Evolutionary conservation across 495 filamentous ascomycete genomes (phyloP), one percentile per base, ranked within the genome.

Genomic region (Chlorociboria aeruginascens): DNA sequence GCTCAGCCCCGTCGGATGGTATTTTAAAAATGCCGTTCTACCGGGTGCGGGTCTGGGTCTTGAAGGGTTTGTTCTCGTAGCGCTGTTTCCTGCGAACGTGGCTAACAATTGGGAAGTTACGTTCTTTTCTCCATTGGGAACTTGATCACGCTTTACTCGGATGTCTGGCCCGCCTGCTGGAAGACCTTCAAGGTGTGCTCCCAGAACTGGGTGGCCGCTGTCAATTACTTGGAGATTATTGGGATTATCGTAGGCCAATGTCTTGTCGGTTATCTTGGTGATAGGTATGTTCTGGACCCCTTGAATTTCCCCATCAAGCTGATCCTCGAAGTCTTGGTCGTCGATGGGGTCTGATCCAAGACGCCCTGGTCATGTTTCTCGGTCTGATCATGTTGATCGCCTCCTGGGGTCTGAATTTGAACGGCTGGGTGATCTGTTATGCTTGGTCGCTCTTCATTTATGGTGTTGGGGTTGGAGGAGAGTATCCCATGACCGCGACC

Each of bases 401-500:
- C 43, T 80, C 83, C 7, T 94, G 89, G 88, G 89, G 87, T 50
- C 63, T 81, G 3, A 84, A 75, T 37, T 70, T 89, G 50, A 79
- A 94, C 49, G 87, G 88, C 57, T 94, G 88, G 87, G 78, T 95
- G 29, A 88, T 92, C 60, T 92, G 86, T 70, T 95, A 94, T 60
- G 82, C 79, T 45, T 90, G 85, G 81, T 82, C 83, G 14, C 71
- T 95, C 30, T 93, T 93, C 67, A 79, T 95, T 66, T 95, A 94
- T 63, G 80, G 84, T 52, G 75, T 94, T 51, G 89, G 89, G 57
- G 88, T 95, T 46, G 89, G 88, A 63, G 89, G 88, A 44, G 89
- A 94, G 66, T 95, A 95, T 61, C 89, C 89, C 33, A 95, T 94
- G 73, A 94, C 89, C 16, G 89, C 89, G 6, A 94, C 88, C n/a